phyloP scores from a whole-genome alignment of 1,284 basidiomycete species.

The Rhodotorula sp. region DNA sequence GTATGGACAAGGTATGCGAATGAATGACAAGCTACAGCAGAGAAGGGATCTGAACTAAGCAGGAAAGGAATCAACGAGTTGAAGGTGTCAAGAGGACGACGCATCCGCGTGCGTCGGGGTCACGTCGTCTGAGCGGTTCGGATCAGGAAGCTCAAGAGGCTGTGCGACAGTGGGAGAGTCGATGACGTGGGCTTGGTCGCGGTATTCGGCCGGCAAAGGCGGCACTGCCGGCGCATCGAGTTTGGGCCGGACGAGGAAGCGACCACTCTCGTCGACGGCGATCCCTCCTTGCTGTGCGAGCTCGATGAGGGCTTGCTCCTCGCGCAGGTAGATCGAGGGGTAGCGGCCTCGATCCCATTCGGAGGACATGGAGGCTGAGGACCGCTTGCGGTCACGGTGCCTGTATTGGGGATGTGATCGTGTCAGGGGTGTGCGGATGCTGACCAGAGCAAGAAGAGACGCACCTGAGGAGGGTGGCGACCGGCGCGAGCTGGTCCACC shows the following conservation, averaged over 20 bases:
- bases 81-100: background rate
- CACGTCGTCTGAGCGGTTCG: no score
- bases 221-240: slow-evolving; percentile 1
- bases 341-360: slow-evolving; percentile 16
- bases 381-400: slow-evolving; percentile 26
- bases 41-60: background rate
- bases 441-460: background rate
- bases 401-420: background rate
- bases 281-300: slow-evolving; percentile 34
- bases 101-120: background rate
- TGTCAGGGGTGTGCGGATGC: background rate
- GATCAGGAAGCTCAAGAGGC: no score
- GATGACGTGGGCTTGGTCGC: background rate
- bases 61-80: background rate
- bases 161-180: no score
- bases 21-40: background rate
- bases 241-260: slow-evolving; percentile 31
- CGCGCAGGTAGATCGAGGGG: slow-evolving; percentile 31
- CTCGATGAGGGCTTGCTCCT: slow-evolving; percentile 31
- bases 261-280: slow-evolving; percentile 22
- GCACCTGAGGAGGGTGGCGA: slow-evolving; percentile 19
- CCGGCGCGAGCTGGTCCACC: slow-evolving; percentile 51
- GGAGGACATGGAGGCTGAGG: slow-evolving; percentile 8
- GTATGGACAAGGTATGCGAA: background rate
- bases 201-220: slow-evolving; percentile 15